phyloP scores from a whole-genome alignment of 1,284 basidiomycete genomes.

The Cerrena zonata region DNA sequence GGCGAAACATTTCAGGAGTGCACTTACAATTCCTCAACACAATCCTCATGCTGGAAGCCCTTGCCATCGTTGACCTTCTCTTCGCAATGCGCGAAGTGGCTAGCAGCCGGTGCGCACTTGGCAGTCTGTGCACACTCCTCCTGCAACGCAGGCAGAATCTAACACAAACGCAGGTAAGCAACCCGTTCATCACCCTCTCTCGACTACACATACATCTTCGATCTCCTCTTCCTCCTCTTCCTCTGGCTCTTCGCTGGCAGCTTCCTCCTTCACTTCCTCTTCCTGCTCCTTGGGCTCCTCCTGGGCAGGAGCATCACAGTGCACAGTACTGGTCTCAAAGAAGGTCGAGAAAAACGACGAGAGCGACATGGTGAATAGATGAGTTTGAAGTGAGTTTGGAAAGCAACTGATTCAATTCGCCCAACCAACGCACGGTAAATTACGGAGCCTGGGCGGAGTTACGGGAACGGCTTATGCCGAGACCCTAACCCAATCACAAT shows the following conservation, averaged over 20 bases:
- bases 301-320: constrained; percentile 52
- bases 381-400: constrained; percentile 6
- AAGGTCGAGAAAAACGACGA: constrained; percentile 44
- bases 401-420: neutral
- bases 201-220: constrained; percentile 66
- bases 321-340: constrained; percentile 51
- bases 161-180: constrained; percentile 4
- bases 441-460: neutral
- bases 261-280: constrained; percentile 30
- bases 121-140: constrained; percentile 69
- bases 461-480: neutral
- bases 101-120: constrained; percentile 65
- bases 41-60: constrained; percentile 84
- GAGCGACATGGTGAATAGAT: constrained; percentile 28
- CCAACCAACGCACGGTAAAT: constrained; percentile 1
- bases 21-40: constrained; percentile 80
- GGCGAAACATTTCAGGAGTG: neutral
- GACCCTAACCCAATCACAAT: constrained; percentile 5
- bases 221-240: constrained; percentile 58
- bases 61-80: constrained; percentile 79
- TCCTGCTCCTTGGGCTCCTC: constrained; percentile 30
- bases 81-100: constrained; percentile 88
- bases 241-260: too few relatives aligned
- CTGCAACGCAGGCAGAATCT: constrained; percentile 63
- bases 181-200: neutral